Base-by-base conservation (phyloP, 2,329 filamentous ascomycete genomes). In the Camillea tinctor region DNA sequence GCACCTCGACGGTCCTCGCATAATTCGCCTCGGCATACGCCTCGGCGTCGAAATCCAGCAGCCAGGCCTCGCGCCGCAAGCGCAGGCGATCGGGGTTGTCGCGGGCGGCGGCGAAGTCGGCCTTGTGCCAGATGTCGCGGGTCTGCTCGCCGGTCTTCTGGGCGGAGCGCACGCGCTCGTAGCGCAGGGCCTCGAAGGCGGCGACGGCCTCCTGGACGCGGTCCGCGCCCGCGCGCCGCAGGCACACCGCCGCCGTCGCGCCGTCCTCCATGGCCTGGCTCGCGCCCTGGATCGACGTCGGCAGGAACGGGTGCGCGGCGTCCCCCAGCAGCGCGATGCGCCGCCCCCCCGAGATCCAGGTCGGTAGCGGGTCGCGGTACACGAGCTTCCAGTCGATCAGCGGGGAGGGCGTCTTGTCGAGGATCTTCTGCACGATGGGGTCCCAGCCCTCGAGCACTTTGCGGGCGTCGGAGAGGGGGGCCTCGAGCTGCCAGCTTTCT, bases 81-180 rank as follows among this genome's bases (percentile, higher is more conserved):
- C 80, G 75, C 64, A 82, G 73, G 73, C 74, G 60, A 77, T 72
- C 0, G 79, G 79, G 55, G 80, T 72, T 62, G 76, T 72, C 66
- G 26, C 75, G 76, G n/a, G 79, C 78, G 22, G 74, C 75, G 26
- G 72, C 73, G 74, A 79, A 83, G 67, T 81, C 77, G 7, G 80
- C 80, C 67, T 79, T 80, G 69, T 84, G 81, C 81, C 80, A 83
- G 69, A 78, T 78, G 63, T 81, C 78, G 30, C 79, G 72, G 1
- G 80, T 79, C 54, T 74, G 73, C 58, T 79, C 76, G 4, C 80
- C 80, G 20, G 76, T 81, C 63, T 79, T 77, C 72, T 82, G 79
- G 15, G 80, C 77, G 24, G 73, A 73, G 61, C 76, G 75, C 21
- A 81, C 79, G 23, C 81, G 75, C 36, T 79, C 78, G 68, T 79